Evolutionary conservation across 257 asterid species (phyloP), one percentile per base, ranked within the genome.

Genomic region (Nicotiana knightiana): DNA sequence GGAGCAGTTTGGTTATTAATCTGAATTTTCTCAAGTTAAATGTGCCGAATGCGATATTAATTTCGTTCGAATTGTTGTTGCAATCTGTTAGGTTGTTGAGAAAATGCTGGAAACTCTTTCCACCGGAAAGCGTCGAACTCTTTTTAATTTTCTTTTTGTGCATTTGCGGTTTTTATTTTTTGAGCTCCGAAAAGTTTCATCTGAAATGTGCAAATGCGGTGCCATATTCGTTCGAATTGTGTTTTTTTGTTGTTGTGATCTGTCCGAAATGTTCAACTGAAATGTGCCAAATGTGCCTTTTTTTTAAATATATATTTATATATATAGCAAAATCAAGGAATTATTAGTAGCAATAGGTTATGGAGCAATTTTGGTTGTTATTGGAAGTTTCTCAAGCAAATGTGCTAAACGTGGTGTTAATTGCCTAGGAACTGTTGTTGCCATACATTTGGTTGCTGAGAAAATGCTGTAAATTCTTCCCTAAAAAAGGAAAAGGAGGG

Each of bases 401-500:
- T 54, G 59, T 54, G n/a, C 59, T 10, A 68, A 68, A 70, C 21
- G 35, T 21, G 77, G 35, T 57, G 77, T 43, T 43, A 71, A 33
- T 77, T 67, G 79, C 55, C 75, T 53, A 37, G 53, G 13, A 28
- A 82, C 59, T 84, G 83, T 81, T 81, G 80, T 82, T 32, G 85
- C 71, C 84, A 85, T 85, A 83, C 76, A 67, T 85, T 57, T 81
- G 76, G 61, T 86, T 86, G 67, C 70, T 39, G 13, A 18, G 82
- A 82, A 82, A 85, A 67, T 88, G 90, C 85, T 81, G 43, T 83
- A 62, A 68, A 68, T 68, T n/a, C 51, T n/a, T 68, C 10, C 18
- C 9, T 6, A 6, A 6, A 39, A 70, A 70, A 70, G 11, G 11
- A n/a, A 37, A 4, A n/a, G n/a, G 35, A 3, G 3, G 35, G 3